Evolutionary conservation across 257 asterid species (phyloP).

Genomic region (Hygrophila difformis): DNA sequence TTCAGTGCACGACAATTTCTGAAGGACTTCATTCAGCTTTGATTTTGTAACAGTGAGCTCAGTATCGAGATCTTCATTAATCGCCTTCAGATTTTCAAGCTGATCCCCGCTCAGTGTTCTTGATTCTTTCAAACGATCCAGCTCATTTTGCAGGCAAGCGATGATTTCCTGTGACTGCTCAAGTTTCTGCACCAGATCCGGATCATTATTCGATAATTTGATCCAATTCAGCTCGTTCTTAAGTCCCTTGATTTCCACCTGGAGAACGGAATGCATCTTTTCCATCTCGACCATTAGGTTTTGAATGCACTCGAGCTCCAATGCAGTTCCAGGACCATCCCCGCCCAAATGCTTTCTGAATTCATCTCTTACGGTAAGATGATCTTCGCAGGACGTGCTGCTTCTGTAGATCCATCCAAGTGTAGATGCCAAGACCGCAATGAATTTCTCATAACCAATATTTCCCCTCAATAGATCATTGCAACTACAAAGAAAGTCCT

Average conservation of each 20-base stretch:
- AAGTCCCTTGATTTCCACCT: constrained; percentile 36
- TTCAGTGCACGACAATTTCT: constrained; percentile 53
- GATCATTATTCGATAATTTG: constrained; percentile 24
- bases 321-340: constrained; percentile 36
- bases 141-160: constrained; percentile 23
- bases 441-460: constrained; percentile 28
- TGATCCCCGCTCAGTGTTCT: constrained; percentile 48
- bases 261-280: constrained; percentile 32
- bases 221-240: constrained; percentile 29
- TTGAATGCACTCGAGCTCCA: constrained; percentile 37
- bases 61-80: constrained; percentile 65
- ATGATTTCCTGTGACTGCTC: constrained; percentile 25
- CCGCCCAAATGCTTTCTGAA: constrained; percentile 44
- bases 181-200: constrained; percentile 23
- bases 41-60: constrained; percentile 43
- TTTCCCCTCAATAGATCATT: constrained; percentile 24
- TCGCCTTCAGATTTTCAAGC: constrained; percentile 48
- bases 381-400: constrained; percentile 15
- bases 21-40: constrained; percentile 34
- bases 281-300: constrained; percentile 49
- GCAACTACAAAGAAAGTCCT: constrained; percentile 24
- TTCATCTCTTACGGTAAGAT: constrained; percentile 25
- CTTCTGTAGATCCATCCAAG: constrained; percentile 28
- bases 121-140: constrained; percentile 37
- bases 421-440: constrained; percentile 20